Percentiles rank a stretch among this genome's conserved stretches.
Evolutionary conservation across 371 early-diverging fungal species (phyloP).

Genomic region (Chytridiales sp.): DNA sequence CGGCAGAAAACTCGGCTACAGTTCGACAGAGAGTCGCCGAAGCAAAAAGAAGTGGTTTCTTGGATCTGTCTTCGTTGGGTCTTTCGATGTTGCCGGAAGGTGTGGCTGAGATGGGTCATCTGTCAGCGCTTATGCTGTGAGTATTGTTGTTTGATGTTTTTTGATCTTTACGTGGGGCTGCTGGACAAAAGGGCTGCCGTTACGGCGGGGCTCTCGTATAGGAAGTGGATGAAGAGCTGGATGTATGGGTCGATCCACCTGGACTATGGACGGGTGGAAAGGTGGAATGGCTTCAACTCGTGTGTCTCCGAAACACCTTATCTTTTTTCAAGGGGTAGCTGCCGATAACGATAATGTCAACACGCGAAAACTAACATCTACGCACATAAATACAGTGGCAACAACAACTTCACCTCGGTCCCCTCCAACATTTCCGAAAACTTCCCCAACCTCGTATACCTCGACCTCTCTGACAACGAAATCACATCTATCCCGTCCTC

Average conservation of each 20-base stretch:
- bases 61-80: conserved; percentile 32
- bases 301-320: no score
- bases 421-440: conserved; percentile 29
- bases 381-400: conserved; percentile 28
- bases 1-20: conserved; percentile 31
- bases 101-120: conserved; percentile 26
- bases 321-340: no score
- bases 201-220: no score
- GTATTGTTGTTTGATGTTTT: no score
- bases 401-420: conserved; percentile 34
- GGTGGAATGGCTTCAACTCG: no score
- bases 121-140: conserved; percentile 38
- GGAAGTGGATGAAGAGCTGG: no score
- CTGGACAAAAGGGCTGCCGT: no score
- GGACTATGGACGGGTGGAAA: no score
- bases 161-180: no score
- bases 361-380: no score
- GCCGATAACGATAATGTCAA: no score
- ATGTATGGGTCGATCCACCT: no score
- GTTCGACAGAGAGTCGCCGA: conserved; percentile 39
- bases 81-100: conserved; percentile 33
- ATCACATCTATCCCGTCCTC: conserved; percentile 29
- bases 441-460: conserved; percentile 42
- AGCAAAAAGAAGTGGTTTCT: conserved; percentile 32
- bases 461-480: conserved; percentile 39